Conservation (phyloP, 108 stramenopile species). For the Craspedostauros australis region DNA sequence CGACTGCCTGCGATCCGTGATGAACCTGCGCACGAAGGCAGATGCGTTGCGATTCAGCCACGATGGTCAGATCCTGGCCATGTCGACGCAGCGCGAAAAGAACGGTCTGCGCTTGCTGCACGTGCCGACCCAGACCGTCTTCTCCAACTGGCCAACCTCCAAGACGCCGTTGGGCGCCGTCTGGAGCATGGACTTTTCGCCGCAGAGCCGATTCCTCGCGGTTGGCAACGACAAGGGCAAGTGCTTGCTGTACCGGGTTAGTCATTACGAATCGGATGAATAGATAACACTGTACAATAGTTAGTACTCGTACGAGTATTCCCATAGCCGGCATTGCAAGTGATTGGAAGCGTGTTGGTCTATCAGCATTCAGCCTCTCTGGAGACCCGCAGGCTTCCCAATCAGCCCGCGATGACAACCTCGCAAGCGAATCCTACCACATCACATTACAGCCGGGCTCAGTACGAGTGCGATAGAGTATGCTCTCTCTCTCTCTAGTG, state of each 20-base stretch:
- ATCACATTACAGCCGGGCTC: no score
- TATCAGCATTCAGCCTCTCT: no score
- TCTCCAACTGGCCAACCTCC: constrained; percentile 96
- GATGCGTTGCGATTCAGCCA: constrained; percentile 78
- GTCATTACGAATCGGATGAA: constrained; percentile 69
- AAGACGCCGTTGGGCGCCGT: constrained; percentile 94
- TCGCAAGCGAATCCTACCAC: no score
- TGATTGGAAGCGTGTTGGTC: no score
- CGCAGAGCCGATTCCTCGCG: constrained; percentile 76
- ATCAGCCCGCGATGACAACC: no score
- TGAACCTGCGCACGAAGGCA: constrained; percentile 88
- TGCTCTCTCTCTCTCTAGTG: no score
- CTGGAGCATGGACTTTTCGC: constrained; percentile 91
- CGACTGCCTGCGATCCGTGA: constrained; percentile 74
- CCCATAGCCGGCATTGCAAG: no score
- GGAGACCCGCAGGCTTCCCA: no score
- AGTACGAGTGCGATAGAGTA: no score
- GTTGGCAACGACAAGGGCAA: constrained; percentile 96
- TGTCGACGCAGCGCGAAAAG: constrained; percentile 80
- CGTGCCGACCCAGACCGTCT: constrained; percentile 87
- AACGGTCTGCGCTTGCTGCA: constrained; percentile 87
- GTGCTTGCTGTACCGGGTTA: constrained; percentile 85
- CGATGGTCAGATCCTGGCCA: constrained; percentile 90
- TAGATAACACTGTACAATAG: background rate
- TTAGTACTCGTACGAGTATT: background rate